Evolutionary conservation across 2,329 filamentous ascomycete genomes (phyloP).

Genomic region (Penicillium sp.): DNA sequence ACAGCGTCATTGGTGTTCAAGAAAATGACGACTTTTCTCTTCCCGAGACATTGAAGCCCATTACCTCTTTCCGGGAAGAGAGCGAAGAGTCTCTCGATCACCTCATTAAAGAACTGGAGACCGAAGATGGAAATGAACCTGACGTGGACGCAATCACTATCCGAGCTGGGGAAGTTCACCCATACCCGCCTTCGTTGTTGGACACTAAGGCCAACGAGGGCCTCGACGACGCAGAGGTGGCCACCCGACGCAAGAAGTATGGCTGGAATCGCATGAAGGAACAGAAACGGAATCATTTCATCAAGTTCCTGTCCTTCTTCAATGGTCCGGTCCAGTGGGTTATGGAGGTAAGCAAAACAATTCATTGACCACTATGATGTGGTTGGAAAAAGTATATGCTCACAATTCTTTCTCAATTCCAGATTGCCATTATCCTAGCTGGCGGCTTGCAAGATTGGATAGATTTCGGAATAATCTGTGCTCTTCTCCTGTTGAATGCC

Average conservation of each 20-base stretch:
- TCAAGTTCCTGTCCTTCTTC: constrained; percentile 82
- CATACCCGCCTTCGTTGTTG: constrained; percentile 71
- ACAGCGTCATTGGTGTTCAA: neutral
- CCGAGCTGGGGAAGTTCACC: constrained; percentile 54
- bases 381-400: neutral
- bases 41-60: neutral
- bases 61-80: neutral
- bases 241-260: constrained; percentile 65
- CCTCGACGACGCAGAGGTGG: constrained; percentile 70
- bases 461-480: constrained; percentile 89
- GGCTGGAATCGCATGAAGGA: constrained; percentile 90
- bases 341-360: constrained; percentile 68
- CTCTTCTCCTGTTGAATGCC: constrained; percentile 78
- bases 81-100: constrained; percentile 77
- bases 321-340: constrained; percentile 89
- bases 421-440: constrained; percentile 75
- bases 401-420: constrained; percentile 1
- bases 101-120: constrained; percentile 84
- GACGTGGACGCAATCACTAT: constrained; percentile 61
- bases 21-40: neutral
- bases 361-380: neutral
- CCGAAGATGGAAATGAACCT: constrained; percentile 68
- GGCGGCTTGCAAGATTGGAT: constrained; percentile 86
- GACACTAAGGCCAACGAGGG: constrained; percentile 72
- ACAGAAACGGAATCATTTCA: constrained; percentile 78